A percentile compares a stretch with the other conserved stretches of the same genome.
Evolutionary conservation across 805 yeast genomes (phyloP).

Genomic region (Candida tammaniensis): DNA sequence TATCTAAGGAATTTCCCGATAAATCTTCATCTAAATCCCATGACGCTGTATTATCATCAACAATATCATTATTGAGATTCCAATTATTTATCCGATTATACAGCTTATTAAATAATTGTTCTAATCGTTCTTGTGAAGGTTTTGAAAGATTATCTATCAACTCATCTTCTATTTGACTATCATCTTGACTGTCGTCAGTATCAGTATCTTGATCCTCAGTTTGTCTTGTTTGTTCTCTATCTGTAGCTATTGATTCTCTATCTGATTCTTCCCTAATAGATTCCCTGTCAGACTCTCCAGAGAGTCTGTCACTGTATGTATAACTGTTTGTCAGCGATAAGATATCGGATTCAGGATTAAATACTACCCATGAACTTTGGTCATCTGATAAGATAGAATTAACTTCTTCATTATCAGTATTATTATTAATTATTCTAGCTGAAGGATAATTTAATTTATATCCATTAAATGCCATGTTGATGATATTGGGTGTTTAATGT

Average conservation of each 20-base stretch:
- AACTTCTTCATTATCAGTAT: slow-evolving; percentile 15
- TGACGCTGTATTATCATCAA: slow-evolving; percentile 35
- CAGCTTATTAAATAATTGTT: slow-evolving; percentile 6
- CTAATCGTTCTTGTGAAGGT: slow-evolving; percentile 9
- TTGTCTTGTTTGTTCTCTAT: not conserved
- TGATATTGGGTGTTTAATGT: too few relatives aligned
- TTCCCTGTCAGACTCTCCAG: slow-evolving; percentile 2
- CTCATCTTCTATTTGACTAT: slow-evolving; percentile 9
- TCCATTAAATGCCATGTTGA: slow-evolving; percentile 16
- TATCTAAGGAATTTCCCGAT: slow-evolving; percentile 13
- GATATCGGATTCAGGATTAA: slow-evolving; percentile 30
- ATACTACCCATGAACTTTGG: slow-evolving; percentile 27
- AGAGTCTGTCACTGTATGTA: slow-evolving; percentile 7
- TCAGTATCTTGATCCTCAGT: slow-evolving; percentile 12
- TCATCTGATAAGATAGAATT: slow-evolving; percentile 21
- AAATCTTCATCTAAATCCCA: slow-evolving; percentile 34
- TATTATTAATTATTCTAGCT: slow-evolving; percentile 12
- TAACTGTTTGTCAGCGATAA: slow-evolving; percentile 23
- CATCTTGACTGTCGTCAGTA: slow-evolving; percentile 11
- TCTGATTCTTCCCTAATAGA: slow-evolving; percentile 5
- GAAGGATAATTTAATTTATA: slow-evolving; percentile 16
- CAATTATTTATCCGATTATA: slow-evolving; percentile 19
- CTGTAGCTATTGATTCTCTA: not conserved
- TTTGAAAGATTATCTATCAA: slow-evolving; percentile 14
- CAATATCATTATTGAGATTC: slow-evolving; percentile 19